A percentile compares a stretch with the other conserved stretches of the same genome.
These are phyloP conservation scores for Chytriomyces confervae DNA, from an alignment of 192 early-diverging fungal genomes.

Conservation along the genomic window DNA sequence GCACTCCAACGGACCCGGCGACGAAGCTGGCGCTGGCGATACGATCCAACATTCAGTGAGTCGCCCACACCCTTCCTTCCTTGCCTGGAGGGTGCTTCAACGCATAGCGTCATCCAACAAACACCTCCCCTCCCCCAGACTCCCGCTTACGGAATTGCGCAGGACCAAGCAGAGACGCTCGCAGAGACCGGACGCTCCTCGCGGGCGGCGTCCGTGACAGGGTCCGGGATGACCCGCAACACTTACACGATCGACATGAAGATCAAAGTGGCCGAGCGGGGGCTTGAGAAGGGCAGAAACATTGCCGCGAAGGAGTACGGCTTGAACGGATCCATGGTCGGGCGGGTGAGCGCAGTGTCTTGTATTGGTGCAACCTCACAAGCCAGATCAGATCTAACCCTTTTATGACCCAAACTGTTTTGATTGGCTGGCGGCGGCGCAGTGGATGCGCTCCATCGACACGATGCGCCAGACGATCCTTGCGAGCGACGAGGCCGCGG, in stretches of 20 bases:
- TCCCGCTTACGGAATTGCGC: too few species aligned
- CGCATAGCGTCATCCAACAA: too few species aligned
- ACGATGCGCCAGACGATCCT: background rate
- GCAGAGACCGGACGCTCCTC: too few species aligned
- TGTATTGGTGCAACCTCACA: background rate
- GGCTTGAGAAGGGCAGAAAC: slow-evolving; percentile 21
- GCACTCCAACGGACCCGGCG: too few species aligned
- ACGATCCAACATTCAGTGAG: too few species aligned
- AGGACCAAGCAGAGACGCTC: too few species aligned
- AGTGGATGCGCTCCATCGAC: slow-evolving; percentile 33
- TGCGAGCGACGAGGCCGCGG: background rate
- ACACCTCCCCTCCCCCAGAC: too few species aligned
- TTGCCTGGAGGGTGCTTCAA: too few species aligned
- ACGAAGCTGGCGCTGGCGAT: too few species aligned
- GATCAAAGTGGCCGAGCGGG: slow-evolving; percentile 16
- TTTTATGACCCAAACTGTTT: background rate
- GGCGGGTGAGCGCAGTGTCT: slow-evolving; percentile 15
- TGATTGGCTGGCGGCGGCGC: background rate
- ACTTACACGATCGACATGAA: slow-evolving; percentile 33
- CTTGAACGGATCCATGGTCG: slow-evolving; percentile 28
- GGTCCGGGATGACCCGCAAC: slow-evolving; percentile 8
- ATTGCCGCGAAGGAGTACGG: slow-evolving; percentile 29
- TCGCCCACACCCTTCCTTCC: too few species aligned
- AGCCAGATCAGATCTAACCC: background rate
- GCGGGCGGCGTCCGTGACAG: too few species aligned